A percentile compares a stretch with the other conserved stretches of the same genome.
Conservation (phyloP, 345 rosid species). For the Syzygium grande region DNA sequence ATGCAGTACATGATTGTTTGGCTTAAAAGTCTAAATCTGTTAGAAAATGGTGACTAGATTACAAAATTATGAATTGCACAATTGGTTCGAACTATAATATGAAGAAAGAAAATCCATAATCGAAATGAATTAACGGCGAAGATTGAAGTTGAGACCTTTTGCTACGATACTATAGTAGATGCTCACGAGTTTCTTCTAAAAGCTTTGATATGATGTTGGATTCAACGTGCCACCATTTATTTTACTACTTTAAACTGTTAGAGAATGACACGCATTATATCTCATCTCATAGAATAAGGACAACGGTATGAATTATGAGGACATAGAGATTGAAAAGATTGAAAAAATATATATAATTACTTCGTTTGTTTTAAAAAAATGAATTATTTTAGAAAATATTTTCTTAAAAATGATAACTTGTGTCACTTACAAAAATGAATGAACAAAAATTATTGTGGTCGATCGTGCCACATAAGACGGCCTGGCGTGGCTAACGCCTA, state of each 20-base stretch:
- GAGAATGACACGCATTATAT: not conserved
- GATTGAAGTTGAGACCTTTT: not conserved
- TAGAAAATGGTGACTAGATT: not conserved
- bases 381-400: too few relatives aligned
- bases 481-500: too few relatives aligned
- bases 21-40: not conserved
- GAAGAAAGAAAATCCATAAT: too few relatives aligned
- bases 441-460: too few relatives aligned
- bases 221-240: not conserved
- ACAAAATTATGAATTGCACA: not conserved
- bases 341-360: too few relatives aligned
- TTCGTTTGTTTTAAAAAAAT: too few relatives aligned
- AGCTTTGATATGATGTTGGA: not conserved
- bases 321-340: not conserved
- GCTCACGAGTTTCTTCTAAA: not conserved
- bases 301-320: not conserved
- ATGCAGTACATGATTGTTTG: not conserved
- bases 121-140: not conserved
- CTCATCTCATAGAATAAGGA: not conserved
- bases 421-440: too few relatives aligned
- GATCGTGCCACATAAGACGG: too few relatives aligned
- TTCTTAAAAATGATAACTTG: too few relatives aligned
- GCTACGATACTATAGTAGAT: not conserved
- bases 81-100: not conserved
- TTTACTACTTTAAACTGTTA: not conserved